Conservation (phyloP, 176 grass and related monocot species). For the Avena insularis region DNA sequence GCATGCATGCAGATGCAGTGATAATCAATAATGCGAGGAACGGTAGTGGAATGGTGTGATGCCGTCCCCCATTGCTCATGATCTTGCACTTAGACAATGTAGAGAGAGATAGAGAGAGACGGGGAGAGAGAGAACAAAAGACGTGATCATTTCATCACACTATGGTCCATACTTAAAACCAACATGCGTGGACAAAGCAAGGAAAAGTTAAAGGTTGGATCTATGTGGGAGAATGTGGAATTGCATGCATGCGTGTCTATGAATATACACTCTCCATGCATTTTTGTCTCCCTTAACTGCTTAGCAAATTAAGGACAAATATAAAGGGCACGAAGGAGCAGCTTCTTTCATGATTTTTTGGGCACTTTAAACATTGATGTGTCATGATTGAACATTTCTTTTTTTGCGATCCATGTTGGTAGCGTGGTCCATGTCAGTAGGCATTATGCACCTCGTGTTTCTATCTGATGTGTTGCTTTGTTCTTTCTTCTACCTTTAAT, state of each 20-base stretch:
- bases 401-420: background rate
- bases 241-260: conserved; percentile 3
- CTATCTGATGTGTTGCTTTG: background rate
- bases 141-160: conserved; percentile 40
- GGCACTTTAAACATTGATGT: background rate
- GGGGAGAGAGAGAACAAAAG: background rate
- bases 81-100: background rate
- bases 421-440: background rate
- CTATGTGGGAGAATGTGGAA: background rate
- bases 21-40: conserved; percentile 47
- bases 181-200: background rate
- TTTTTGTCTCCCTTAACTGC: background rate
- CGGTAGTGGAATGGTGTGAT: conserved; percentile 39
- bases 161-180: background rate
- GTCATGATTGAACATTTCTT: background rate
- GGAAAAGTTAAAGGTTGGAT: background rate
- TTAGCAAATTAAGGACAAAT: background rate
- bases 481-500: background rate
- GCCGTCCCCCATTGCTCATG: background rate
- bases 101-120: background rate
- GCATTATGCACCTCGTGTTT: background rate
- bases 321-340: background rate
- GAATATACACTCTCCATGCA: background rate
- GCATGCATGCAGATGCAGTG: conserved; percentile 32
- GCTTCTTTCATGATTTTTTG: background rate